phyloP scores from a whole-genome alignment of 108 stramenopile species.

The Fragilariopsis cylindrus region DNA sequence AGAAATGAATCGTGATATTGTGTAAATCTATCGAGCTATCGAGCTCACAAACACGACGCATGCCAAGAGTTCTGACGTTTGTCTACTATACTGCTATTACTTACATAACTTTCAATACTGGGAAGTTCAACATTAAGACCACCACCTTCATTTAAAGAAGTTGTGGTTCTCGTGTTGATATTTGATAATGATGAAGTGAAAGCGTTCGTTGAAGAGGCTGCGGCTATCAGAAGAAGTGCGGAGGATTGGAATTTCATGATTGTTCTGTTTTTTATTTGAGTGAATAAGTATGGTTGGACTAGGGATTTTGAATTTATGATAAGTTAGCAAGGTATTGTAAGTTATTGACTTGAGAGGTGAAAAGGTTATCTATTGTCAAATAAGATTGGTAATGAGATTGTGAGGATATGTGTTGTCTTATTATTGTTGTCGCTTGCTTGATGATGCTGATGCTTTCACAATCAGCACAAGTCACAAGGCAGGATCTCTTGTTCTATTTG shows the following conservation, averaged over 20 bases:
- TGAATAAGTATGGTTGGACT: not conserved
- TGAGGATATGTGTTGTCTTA: not conserved
- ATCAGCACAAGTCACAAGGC: not conserved
- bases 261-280: not conserved
- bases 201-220: conserved; percentile 12
- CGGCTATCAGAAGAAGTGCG: conserved; percentile 18
- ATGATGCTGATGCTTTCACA: conserved; percentile 10
- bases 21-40: too few species aligned
- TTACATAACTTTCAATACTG: conserved; percentile 32
- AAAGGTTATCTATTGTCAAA: not conserved
- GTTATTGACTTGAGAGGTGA: not conserved
- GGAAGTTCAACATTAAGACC: conserved; percentile 20
- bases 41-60: too few species aligned
- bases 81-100: not conserved
- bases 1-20: too few species aligned
- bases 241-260: conserved; percentile 26
- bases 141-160: not conserved
- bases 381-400: not conserved
- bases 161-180: not conserved
- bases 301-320: not conserved
- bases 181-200: conserved; percentile 5
- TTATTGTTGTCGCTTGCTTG: not conserved
- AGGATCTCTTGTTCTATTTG: too few species aligned
- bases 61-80: too few species aligned
- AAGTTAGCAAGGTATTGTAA: not conserved